Evolutionary conservation across 2,329 filamentous ascomycete genomes (phyloP).

Genomic region (Monosporascus sp.): DNA sequence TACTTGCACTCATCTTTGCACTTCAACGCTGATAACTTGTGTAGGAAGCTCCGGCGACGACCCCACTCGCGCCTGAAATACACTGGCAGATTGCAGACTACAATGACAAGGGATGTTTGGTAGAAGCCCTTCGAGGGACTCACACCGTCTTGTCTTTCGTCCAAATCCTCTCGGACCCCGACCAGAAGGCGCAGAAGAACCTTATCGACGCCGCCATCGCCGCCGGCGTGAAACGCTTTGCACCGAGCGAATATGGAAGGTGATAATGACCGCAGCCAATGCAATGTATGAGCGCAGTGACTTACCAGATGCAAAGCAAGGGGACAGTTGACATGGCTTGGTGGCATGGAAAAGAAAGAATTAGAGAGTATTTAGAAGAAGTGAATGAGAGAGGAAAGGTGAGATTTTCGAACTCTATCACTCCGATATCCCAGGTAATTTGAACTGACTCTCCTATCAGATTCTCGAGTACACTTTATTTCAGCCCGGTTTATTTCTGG

Average conservation of each 20-base stretch:
- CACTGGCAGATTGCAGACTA: slow-evolving; percentile 42
- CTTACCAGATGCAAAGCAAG: slow-evolving; percentile 16
- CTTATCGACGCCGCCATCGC: slow-evolving; percentile 55
- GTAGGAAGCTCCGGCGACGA: slow-evolving; percentile 16
- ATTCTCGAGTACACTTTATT: slow-evolving; percentile 53
- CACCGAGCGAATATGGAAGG: slow-evolving; percentile 55
- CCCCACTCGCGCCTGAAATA: slow-evolving; percentile 21
- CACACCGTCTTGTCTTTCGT: slow-evolving; percentile 52
- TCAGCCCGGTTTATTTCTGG: slow-evolving; percentile 48
- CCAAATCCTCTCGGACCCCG: slow-evolving; percentile 26
- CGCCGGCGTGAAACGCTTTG: slow-evolving; percentile 56
- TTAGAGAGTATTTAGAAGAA: slow-evolving; percentile 44
- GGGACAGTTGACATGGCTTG: slow-evolving; percentile 35
- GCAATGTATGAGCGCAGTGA: neutral
- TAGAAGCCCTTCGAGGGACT: slow-evolving; percentile 35
- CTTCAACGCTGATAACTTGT: slow-evolving; percentile 3
- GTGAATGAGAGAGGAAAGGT: slow-evolving; percentile 45
- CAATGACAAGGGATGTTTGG: slow-evolving; percentile 31
- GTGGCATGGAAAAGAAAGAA: slow-evolving; percentile 46
- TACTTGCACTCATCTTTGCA: neutral
- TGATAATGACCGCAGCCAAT: slow-evolving; percentile 17
- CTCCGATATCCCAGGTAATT: neutral
- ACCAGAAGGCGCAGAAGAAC: slow-evolving; percentile 42
- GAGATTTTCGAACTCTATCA: neutral
- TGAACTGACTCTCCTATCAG: slow-evolving; percentile 22